Evolutionary conservation across 192 early-diverging fungal species (phyloP).

Genomic region (Backusella circina): DNA sequence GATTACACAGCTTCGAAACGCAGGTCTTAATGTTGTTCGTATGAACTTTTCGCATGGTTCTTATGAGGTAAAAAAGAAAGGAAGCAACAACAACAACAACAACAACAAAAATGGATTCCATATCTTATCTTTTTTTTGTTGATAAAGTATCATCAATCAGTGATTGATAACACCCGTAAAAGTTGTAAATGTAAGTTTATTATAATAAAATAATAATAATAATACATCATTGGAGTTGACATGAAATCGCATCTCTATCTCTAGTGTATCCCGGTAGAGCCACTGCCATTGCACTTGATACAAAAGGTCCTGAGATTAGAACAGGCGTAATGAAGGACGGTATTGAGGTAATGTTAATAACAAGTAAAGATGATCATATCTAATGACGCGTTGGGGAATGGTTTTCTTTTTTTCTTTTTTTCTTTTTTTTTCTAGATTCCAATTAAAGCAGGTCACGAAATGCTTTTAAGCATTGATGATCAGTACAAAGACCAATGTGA

Average conservation of each 20-base stretch:
- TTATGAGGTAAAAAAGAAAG: constrained; percentile 37
- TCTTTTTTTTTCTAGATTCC: constrained; percentile 31
- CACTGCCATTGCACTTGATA: constrained; percentile 75
- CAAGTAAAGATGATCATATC: not conserved
- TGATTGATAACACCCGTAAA: constrained; percentile 56
- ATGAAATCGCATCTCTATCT: too few relatives aligned
- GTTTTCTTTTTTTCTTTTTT: too few relatives aligned
- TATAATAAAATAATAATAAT: too few relatives aligned
- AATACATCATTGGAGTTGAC: not conserved
- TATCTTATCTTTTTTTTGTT: not conserved
- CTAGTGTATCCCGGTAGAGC: constrained; percentile 35
- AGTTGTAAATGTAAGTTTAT: constrained; percentile 40
- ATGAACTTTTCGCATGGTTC: constrained; percentile 69
- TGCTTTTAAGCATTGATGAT: constrained; percentile 65
- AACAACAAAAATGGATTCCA: too few relatives aligned
- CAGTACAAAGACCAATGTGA: constrained; percentile 50
- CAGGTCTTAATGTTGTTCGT: constrained; percentile 81
- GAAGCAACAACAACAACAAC: too few relatives aligned
- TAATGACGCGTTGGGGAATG: not conserved
- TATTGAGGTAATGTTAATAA: constrained; percentile 28
- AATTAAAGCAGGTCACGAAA: constrained; percentile 60
- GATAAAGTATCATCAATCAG: constrained; percentile 59
- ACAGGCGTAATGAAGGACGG: constrained; percentile 65
- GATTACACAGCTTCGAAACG: constrained; percentile 68
- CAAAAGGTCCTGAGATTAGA: constrained; percentile 80